phyloP scores from a whole-genome alignment of 2,329 filamentous ascomycete genomes.

The Aspergillus persii region DNA sequence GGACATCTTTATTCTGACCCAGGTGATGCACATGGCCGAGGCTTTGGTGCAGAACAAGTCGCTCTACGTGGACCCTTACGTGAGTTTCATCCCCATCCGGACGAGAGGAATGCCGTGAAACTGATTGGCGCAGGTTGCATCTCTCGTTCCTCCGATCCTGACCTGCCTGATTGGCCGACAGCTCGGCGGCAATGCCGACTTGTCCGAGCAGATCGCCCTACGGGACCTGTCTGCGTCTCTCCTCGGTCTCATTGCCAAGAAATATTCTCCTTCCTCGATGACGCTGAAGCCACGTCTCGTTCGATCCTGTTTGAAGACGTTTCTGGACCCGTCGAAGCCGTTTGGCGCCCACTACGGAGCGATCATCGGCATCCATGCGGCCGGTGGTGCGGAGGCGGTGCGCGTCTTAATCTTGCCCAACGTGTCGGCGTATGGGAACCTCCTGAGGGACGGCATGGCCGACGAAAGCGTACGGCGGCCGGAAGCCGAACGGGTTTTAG shows the following conservation, averaged over 20 bases:
- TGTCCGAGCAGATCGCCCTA: conserved; percentile 69
- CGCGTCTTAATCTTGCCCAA: conserved; percentile 65
- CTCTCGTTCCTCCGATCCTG: conserved; percentile 79
- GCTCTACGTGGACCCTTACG: conserved; percentile 71
- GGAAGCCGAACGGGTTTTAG: conserved; percentile 61
- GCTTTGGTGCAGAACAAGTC: conserved; percentile 80
- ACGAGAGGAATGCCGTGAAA: not conserved
- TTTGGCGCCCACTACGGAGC: conserved; percentile 86
- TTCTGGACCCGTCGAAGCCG: conserved; percentile 81
- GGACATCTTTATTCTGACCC: conserved; percentile 80
- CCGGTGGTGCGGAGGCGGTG: conserved; percentile 69
- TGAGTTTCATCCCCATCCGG: conserved; percentile 27
- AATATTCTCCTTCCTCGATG: conserved; percentile 77
- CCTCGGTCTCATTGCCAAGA: conserved; percentile 72
- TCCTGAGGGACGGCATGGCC: conserved; percentile 56
- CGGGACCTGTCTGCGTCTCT: conserved; percentile 82
- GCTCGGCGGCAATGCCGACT: conserved; percentile 59
- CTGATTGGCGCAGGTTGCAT: conserved; percentile 49
- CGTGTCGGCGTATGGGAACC: conserved; percentile 60
- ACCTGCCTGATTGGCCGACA: conserved; percentile 87
- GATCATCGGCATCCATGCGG: conserved; percentile 72
- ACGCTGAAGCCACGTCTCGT: conserved; percentile 84
- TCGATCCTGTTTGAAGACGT: conserved; percentile 87
- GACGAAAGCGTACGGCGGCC: conserved; percentile 51
- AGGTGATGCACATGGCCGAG: conserved; percentile 87